phyloP scores from a whole-genome alignment of 2,329 filamentous ascomycete genomes.

The Conoideocrella luteorostrata region DNA sequence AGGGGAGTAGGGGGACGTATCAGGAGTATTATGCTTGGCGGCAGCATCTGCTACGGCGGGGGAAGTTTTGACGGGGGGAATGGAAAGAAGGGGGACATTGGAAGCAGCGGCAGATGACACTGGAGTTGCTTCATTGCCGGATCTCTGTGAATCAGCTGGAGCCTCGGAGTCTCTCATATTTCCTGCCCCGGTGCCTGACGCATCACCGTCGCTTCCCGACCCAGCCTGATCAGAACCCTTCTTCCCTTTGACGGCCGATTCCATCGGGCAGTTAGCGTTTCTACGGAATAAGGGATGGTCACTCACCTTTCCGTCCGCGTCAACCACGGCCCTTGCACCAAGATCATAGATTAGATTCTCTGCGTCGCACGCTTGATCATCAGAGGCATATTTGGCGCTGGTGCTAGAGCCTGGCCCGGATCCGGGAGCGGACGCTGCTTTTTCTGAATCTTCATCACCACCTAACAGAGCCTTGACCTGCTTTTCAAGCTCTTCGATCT shows the following conservation, averaged over 20 bases:
- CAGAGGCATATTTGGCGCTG: background rate
- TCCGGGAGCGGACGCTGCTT: background rate
- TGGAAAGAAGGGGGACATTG: background rate
- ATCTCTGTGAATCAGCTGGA: background rate
- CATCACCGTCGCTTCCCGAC: background rate
- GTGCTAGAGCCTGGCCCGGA: background rate
- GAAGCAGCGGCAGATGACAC: no score
- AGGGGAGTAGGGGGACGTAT: background rate
- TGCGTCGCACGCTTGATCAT: conserved; percentile 9
- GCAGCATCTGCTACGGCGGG: background rate
- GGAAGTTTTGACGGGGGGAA: conserved; percentile 5
- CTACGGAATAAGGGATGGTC: conserved; percentile 14
- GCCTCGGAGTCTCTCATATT: background rate
- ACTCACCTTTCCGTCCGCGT: conserved; percentile 17
- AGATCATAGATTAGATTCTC: conserved; percentile 13
- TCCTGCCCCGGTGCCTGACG: background rate
- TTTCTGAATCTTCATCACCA: background rate
- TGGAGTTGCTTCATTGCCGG: no score
- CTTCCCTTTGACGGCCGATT: conserved; percentile 10
- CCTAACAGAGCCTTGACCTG: conserved; percentile 21
- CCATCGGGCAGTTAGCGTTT: conserved; percentile 21
- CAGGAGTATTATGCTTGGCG: background rate
- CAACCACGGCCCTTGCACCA: conserved; percentile 9
- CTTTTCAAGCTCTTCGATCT: conserved; percentile 20
- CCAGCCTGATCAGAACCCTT: background rate